Base-by-base conservation (phyloP, 2,329 filamentous ascomycete species). In the Stachybotrys elegans region DNA sequence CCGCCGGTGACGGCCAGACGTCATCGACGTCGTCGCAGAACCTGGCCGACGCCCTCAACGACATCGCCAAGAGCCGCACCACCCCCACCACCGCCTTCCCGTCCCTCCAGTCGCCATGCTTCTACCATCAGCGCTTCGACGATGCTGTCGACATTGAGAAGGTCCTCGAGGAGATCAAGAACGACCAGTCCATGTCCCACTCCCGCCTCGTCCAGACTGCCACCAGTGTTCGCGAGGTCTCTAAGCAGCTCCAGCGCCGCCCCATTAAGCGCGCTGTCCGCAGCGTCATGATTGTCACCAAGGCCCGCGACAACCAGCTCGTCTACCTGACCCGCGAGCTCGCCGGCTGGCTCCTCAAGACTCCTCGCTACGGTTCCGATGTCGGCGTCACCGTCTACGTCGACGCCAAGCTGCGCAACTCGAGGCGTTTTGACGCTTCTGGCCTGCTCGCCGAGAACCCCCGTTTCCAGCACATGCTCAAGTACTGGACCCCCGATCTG, bases 241-340 rank as follows among this genome's bases (percentile, higher is more conserved):
- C 90, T 14, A 92, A 94, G 66, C 93, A 97, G 68, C 76, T 98
- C 46, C 92, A 95, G 69, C 83, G 92, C 44, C 81, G 89, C 32
- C 92, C 93, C 19, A 89, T 97, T 66, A 93, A 88, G 68, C 84
- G 91, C 53, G 91, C 91, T 11, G 91, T 98, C 38, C 83, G 81
- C 59, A 96, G 89, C 62, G 81, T 98, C 58, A 97, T 98, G 93
- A 95, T 98, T 58, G 88, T 98, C 51, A 98, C 93, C 49, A 98
- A 97, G 68, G 93, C 93, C 19, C 83, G 93, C 50, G 93, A 98
- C 69, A 97, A 98, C 60, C 83, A 88, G 54, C 77, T 98, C 14
- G 92, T 98, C 25, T 80, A 86, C 54, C 74, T 96, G 53, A 98
- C 93, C 2, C 80, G 88, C 47, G 90, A 98, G 62, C 72, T 98